These are phyloP conservation scores for Fusarium hostae DNA, from an alignment of 2,329 filamentous ascomycete species.

Conservation along the genomic window DNA sequence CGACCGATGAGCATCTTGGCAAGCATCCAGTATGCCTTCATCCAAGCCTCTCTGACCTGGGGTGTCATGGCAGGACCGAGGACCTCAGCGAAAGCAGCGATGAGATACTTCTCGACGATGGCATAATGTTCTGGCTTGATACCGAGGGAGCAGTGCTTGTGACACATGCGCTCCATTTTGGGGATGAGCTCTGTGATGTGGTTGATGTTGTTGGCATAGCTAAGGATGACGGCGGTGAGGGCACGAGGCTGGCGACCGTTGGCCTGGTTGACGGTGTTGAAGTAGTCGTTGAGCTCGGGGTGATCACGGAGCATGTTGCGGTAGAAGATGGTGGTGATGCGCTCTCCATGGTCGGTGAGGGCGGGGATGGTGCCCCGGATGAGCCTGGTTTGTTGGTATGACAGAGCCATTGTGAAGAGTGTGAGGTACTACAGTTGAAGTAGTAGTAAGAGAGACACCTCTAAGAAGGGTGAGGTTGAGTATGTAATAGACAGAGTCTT, in stretches of 20 bases:
- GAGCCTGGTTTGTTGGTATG: constrained; percentile 67
- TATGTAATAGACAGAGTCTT: background rate
- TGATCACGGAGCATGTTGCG: constrained; percentile 72
- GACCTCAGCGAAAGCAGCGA: constrained; percentile 73
- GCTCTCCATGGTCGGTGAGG: constrained; percentile 72
- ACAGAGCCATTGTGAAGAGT: constrained; percentile 53
- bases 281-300: constrained; percentile 74
- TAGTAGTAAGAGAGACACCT: constrained; percentile 5
- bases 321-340: constrained; percentile 79
- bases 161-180: constrained; percentile 68
- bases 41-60: constrained; percentile 74
- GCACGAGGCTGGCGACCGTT: constrained; percentile 51
- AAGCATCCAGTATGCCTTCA: constrained; percentile 76
- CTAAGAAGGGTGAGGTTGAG: background rate
- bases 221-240: constrained; percentile 64
- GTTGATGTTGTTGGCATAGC: constrained; percentile 78
- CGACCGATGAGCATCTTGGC: constrained; percentile 77
- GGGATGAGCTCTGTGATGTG: constrained; percentile 65
- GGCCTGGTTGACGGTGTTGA: constrained; percentile 64
- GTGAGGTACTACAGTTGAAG: background rate
- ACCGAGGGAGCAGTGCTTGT: constrained; percentile 79
- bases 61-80: constrained; percentile 73
- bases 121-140: constrained; percentile 76
- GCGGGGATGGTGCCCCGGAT: constrained; percentile 78
- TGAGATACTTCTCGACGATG: constrained; percentile 75